Percentiles rank a stretch among this genome's conserved stretches.
Conservation (phyloP, 2,329 filamentous ascomycete genomes). For the Taxawa tesnikishii region DNA sequence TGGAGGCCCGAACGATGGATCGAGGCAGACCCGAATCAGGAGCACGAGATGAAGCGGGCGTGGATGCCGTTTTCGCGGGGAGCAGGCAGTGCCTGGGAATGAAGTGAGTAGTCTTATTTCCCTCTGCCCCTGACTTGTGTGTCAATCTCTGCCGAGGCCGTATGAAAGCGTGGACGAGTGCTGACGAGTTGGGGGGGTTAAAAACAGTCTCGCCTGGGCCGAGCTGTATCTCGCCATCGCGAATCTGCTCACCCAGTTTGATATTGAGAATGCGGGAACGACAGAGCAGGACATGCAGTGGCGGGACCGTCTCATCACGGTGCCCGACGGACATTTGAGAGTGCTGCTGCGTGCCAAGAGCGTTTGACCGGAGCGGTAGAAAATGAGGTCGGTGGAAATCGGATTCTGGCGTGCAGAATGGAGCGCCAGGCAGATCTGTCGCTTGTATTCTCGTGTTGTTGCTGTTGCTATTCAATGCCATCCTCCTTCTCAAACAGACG, state of each 20-base stretch:
- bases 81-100: not conserved
- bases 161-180: no score
- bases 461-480: no score
- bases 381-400: no score
- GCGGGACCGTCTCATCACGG: not conserved
- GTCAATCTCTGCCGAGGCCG: no score
- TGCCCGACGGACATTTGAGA: not conserved
- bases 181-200: not conserved
- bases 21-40: not conserved
- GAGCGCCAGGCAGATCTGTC: no score
- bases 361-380: no score
- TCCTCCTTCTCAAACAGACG: no score
- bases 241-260: not conserved
- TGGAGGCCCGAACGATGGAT: not conserved
- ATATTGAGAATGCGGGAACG: not conserved
- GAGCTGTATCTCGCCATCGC: not conserved
- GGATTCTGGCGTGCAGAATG: no score
- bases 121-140: no score
- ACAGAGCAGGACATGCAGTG: not conserved
- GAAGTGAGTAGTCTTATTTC: not conserved
- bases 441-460: no score
- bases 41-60: not conserved
- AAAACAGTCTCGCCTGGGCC: not conserved
- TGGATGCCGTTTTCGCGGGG: not conserved
- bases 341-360: not conserved